Evolutionary conservation across 495 filamentous ascomycete species (phyloP).

Genomic region (Viridothelium virens): DNA sequence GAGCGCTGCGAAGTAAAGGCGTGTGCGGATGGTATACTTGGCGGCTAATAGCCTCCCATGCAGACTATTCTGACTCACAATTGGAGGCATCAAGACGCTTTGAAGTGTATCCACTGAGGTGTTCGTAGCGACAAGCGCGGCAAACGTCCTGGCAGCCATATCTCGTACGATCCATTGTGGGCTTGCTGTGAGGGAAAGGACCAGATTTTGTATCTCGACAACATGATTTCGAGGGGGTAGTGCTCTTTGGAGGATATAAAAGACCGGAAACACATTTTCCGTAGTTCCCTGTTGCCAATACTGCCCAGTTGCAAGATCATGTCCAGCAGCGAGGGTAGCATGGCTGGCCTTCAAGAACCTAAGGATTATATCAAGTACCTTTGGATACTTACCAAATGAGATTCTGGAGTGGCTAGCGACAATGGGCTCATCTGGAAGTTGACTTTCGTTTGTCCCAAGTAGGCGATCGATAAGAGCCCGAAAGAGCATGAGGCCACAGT

Average conservation of each 20-base stretch:
- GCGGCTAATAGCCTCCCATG: conserved; percentile 55
- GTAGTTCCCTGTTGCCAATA: conserved; percentile 18
- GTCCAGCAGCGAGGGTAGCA: background rate
- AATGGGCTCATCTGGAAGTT: conserved; percentile 29
- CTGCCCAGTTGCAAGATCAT: too few relatives aligned
- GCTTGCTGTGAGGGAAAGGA: conserved; percentile 57
- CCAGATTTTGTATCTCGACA: conserved; percentile 40
- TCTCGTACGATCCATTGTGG: conserved; percentile 82
- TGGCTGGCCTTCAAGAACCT: conserved; percentile 47
- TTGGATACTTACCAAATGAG: conserved; percentile 64
- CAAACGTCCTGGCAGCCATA: conserved; percentile 72
- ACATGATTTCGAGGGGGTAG: conserved; percentile 43
- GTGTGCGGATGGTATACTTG: conserved; percentile 39
- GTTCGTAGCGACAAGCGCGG: conserved; percentile 41
- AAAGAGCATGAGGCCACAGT: conserved; percentile 84
- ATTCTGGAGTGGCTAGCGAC: conserved; percentile 38
- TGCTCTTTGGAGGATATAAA: conserved; percentile 70
- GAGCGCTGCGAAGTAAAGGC: background rate
- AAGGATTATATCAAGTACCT: conserved; percentile 59
- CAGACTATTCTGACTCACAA: conserved; percentile 48
- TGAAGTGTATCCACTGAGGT: conserved; percentile 40
- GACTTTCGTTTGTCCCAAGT: conserved; percentile 56
- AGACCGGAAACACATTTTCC: conserved; percentile 77
- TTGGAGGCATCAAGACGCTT: conserved; percentile 40
- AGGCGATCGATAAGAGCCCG: conserved; percentile 72